Percentiles rank a stretch among this genome's conserved stretches.
Conservation (phyloP, 352 stramenopile species). For the Ophiocytium majus region DNA sequence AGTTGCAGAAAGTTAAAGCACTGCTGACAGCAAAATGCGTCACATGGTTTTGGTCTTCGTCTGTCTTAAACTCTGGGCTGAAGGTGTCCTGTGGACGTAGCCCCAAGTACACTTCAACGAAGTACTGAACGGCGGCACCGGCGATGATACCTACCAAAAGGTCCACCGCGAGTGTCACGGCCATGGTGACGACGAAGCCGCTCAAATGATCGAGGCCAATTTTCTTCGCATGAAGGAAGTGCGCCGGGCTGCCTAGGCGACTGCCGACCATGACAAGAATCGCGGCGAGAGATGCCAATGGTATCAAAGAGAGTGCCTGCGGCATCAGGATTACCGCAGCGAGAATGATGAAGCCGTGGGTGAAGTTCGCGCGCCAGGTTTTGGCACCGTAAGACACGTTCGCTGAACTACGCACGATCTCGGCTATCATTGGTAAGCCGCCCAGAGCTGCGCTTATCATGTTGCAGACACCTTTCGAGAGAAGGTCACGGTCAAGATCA, state of each 20-base stretch:
- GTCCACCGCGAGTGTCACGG: neutral
- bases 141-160: neutral
- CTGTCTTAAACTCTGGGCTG: no score
- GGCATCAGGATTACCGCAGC: neutral
- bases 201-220: neutral
- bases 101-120: no score
- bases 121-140: neutral
- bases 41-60: no score
- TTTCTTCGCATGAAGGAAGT: neutral
- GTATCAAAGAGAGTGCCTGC: neutral
- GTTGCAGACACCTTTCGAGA: neutral
- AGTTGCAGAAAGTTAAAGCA: no score
- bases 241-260: neutral
- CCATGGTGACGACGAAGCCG: neutral
- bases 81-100: no score
- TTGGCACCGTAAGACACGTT: neutral
- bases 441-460: neutral
- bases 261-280: neutral
- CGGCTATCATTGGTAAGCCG: neutral
- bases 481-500: neutral
- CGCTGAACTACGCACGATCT: neutral
- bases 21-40: no score
- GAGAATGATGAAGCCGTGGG: neutral
- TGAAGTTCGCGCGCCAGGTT: neutral
- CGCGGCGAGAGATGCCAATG: neutral